phyloP scores from a whole-genome alignment of 306 rosid species.

The Cercis canadensis region DNA sequence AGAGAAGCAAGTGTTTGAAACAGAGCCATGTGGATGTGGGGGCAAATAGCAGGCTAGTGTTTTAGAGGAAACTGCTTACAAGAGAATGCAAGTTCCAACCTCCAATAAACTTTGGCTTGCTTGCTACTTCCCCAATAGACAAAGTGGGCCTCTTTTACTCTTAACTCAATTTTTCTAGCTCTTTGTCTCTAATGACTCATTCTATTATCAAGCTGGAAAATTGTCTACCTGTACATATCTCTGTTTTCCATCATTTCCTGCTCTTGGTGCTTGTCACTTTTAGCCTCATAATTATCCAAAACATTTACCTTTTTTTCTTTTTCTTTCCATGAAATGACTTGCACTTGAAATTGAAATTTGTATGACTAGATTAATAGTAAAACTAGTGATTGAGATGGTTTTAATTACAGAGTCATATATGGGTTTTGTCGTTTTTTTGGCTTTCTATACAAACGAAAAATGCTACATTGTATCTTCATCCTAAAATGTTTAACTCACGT shows the following conservation, averaged over 20 bases:
- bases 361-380: not conserved
- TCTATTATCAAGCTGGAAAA: conserved; percentile 29
- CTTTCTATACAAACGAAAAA: not conserved
- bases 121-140: conserved; percentile 44
- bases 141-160: conserved; percentile 38
- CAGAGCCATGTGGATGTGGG: conserved; percentile 85
- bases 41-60: conserved; percentile 48
- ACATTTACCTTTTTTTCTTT: not conserved
- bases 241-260: conserved; percentile 31
- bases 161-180: conserved; percentile 28
- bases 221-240: conserved; percentile 23
- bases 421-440: not conserved
- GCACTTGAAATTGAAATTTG: not conserved
- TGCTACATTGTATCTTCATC: not conserved
- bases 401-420: not conserved
- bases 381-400: too few relatives aligned
- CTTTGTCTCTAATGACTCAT: conserved; percentile 37
- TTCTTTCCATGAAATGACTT: conserved; percentile 9
- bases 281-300: conserved; percentile 12
- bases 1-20: conserved; percentile 29
- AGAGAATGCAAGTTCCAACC: conserved; percentile 53
- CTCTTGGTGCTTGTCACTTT: not conserved
- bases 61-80: conserved; percentile 48
- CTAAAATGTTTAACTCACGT: not conserved
- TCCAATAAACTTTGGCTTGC: conserved; percentile 42